Evolutionary conservation across 2,329 filamentous ascomycete genomes (phyloP).

Genomic region (Trichoderma hamatum): DNA sequence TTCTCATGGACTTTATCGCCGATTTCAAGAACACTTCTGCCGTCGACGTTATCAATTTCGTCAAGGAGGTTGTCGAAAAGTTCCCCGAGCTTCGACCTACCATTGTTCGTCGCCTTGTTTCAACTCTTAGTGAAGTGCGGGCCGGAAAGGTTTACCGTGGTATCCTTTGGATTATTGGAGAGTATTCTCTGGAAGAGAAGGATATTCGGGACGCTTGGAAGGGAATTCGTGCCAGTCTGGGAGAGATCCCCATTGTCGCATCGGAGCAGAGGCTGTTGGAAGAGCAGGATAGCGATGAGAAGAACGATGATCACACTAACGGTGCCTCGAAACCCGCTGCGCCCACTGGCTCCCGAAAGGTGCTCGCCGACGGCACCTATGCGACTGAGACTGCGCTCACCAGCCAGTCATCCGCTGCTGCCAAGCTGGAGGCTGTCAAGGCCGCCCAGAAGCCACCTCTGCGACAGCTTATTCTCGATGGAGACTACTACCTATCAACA

Average conservation of each 20-base stretch:
- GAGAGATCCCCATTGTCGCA: conserved; percentile 94
- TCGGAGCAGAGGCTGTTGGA: conserved; percentile 92
- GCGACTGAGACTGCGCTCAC: conserved; percentile 96
- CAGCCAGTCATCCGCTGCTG: conserved; percentile 85
- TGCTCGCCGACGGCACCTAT: conserved; percentile 95
- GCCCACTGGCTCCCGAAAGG: conserved; percentile 83
- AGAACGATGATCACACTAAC: conserved; percentile 70
- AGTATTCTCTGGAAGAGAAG: conserved; percentile 91
- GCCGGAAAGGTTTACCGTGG: conserved; percentile 97
- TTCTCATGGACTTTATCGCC: conserved; percentile 98
- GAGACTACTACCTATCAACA: conserved; percentile 93
- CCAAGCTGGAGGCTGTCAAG: conserved; percentile 94
- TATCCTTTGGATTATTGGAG: conserved; percentile 95
- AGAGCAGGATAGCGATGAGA: conserved; percentile 73
- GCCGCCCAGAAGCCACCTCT: conserved; percentile 95
- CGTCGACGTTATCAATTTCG: conserved; percentile 96
- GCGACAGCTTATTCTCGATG: conserved; percentile 91
- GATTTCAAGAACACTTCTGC: conserved; percentile 98
- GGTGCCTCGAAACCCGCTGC: conserved; percentile 75
- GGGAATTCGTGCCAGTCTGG: conserved; percentile 87
- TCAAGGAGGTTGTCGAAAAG: conserved; percentile 98
- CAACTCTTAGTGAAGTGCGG: conserved; percentile 88
- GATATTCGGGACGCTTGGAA: conserved; percentile 98
- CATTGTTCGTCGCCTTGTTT: conserved; percentile 86
- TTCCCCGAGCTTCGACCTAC: conserved; percentile 87